Evolutionary conservation across 2,329 filamentous ascomycete genomes (phyloP).

Genomic region (Talaromyces sp.): DNA sequence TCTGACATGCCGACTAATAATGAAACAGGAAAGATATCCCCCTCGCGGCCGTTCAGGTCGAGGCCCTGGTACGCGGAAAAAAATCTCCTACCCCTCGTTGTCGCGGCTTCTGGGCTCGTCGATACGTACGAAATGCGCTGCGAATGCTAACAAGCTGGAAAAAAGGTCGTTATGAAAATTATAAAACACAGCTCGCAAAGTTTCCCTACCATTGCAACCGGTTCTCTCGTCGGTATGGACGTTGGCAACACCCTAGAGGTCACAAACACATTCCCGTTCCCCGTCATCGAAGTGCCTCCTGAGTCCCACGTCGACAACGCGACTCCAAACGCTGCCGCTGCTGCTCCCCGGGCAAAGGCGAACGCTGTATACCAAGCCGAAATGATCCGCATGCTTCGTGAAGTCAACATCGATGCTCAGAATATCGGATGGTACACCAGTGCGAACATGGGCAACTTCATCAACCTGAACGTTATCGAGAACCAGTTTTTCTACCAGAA

Average conservation of each 20-base stretch:
- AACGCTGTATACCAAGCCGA: slow-evolving; percentile 87
- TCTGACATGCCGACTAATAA: neutral
- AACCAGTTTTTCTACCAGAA: slow-evolving; percentile 98
- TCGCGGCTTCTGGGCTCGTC: slow-evolving; percentile 15
- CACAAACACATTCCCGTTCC: slow-evolving; percentile 94
- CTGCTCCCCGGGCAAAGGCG: slow-evolving; percentile 86
- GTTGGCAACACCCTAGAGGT: slow-evolving; percentile 74
- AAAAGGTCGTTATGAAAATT: slow-evolving; percentile 91
- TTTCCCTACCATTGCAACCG: slow-evolving; percentile 86
- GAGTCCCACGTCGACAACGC: slow-evolving; percentile 67
- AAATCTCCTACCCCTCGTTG: slow-evolving; percentile 28
- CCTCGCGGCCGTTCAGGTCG: slow-evolving; percentile 85
- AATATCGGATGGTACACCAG: slow-evolving; percentile 98
- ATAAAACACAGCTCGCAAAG: slow-evolving; percentile 87
- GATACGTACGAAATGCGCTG: slow-evolving; percentile 12
- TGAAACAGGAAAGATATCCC: slow-evolving; percentile 58
- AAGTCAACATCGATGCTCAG: slow-evolving; percentile 98
- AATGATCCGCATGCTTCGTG: slow-evolving; percentile 94
- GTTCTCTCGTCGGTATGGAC: slow-evolving; percentile 92
- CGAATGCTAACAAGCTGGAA: neutral
- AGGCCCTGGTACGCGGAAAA: slow-evolving; percentile 71
- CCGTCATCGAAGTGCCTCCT: slow-evolving; percentile 67
- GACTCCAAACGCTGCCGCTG: slow-evolving; percentile 71
- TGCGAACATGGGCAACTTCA: slow-evolving; percentile 97
- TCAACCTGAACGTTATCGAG: slow-evolving; percentile 92